These are phyloP conservation scores for Cercophora newfieldiana DNA, from an alignment of 495 filamentous ascomycete genomes.

Conservation along the genomic window DNA sequence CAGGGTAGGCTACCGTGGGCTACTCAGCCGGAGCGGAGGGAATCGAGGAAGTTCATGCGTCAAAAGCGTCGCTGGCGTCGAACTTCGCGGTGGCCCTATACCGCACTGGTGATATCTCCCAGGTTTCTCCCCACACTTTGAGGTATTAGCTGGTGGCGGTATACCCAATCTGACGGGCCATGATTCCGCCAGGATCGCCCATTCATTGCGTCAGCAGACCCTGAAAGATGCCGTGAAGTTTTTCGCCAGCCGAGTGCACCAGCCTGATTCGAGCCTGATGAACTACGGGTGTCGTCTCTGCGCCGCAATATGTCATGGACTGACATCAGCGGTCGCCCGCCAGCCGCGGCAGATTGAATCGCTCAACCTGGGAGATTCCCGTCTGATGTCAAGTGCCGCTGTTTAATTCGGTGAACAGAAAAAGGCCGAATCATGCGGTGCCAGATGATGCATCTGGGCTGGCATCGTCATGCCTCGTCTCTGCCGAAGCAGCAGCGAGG, in stretches of 20 bases:
- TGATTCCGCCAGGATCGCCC: conserved; percentile 2
- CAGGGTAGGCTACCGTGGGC: conserved; percentile 7
- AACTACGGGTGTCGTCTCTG: background rate
- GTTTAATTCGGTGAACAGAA: background rate
- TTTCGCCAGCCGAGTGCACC: background rate
- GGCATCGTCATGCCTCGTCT: background rate
- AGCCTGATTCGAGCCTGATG: conserved; percentile 9
- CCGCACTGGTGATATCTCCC: background rate
- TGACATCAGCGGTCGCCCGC: background rate
- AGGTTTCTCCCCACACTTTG: background rate
- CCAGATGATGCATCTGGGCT: background rate
- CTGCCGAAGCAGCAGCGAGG: background rate
- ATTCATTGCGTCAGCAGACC: background rate
- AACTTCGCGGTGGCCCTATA: background rate
- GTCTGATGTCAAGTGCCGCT: conserved; percentile 12
- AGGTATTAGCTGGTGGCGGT: background rate
- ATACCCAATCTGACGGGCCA: background rate
- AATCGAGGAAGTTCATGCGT: conserved; percentile 2
- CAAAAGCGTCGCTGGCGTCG: background rate
- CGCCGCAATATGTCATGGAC: conserved; percentile 12
- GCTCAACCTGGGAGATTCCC: background rate
- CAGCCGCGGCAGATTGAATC: conserved; percentile 8
- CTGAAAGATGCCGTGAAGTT: background rate
- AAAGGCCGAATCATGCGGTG: background rate
- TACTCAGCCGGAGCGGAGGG: conserved; percentile 13